Percentiles rank a stretch among this genome's conserved stretches.
These are phyloP conservation scores for Xerocomellus amylosporus DNA, from an alignment of 768 basidiomycete genomes.

Conservation along the genomic window DNA sequence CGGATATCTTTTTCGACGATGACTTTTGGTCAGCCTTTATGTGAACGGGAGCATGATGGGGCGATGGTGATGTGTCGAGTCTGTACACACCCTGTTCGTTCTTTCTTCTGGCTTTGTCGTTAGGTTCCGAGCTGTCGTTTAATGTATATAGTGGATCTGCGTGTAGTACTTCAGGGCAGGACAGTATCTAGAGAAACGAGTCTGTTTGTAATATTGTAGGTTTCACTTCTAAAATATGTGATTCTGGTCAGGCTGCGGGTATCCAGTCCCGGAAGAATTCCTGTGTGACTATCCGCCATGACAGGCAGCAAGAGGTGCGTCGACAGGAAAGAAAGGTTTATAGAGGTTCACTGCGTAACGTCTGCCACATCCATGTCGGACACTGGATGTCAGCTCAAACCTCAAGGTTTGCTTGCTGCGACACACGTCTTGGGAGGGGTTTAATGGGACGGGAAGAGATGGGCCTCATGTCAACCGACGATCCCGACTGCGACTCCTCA, in stretches of 20 bases:
- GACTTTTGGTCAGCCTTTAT: constrained; percentile 45
- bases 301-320: background rate
- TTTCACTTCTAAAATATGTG: background rate
- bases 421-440: constrained; percentile 45
- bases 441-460: constrained; percentile 44
- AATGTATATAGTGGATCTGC: constrained; percentile 3
- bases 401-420: constrained; percentile 28
- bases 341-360: too few relatives aligned
- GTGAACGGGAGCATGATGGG: constrained; percentile 14
- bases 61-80: background rate
- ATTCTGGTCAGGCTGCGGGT: background rate
- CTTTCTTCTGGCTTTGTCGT: background rate
- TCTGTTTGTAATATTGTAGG: constrained; percentile 6
- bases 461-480: constrained; percentile 36
- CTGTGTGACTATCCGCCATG: background rate
- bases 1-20: constrained; percentile 42
- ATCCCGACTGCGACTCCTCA: constrained; percentile 12
- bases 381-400: too few relatives aligned
- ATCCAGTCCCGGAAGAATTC: background rate
- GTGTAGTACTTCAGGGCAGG: constrained; percentile 5
- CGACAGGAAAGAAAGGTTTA: background rate
- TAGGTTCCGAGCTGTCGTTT: background rate
- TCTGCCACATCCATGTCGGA: too few relatives aligned
- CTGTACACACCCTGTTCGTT: background rate
- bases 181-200: constrained; percentile 1